Evolutionary conservation across 2,329 filamentous ascomycete genomes (phyloP), one percentile per base, ranked within the genome.

Genomic region (Ascochyta clinopodiicola): DNA sequence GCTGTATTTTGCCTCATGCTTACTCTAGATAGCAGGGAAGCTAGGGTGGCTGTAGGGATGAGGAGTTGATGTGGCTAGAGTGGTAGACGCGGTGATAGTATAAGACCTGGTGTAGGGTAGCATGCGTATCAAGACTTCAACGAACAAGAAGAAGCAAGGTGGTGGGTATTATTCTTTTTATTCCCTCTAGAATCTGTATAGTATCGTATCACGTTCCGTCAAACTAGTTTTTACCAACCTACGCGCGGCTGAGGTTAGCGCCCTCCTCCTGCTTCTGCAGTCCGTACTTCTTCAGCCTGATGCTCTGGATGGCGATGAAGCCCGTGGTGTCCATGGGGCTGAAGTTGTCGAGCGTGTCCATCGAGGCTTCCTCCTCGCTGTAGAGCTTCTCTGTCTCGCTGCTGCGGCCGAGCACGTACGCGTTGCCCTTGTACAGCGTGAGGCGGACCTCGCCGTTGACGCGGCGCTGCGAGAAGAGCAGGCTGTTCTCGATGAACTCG

Each of bases 321-420:
- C 86, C 86, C 36, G 84, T 87, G 37, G 87, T 88, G 68, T 89
- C 87, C 57, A 79, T 79, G 17, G 88, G 87, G 64, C 80, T 80
- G 72, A 90, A 90, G 76, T 86, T 84, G 63, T 84, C 86, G 62
- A 90, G 83, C 63, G 86, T 86, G 72, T 92, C 89, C 87, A 90
- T 90, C 63, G 80, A 83, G 59, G 82, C 82, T 79, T 89, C 87
- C 67, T 81, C 81, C 77, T 83, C 84, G 66, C 84, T 82, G 74
- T 90, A 90, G 57, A 90, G 79, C 80, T 89, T 89, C 81, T 88
- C 86, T 8, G 86, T 89, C 71, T 87, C 80, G 27, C 78, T 81
- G 69, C 79, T 83, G 54, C 86, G 79, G 55, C 86, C 85, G 36
- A 88, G 71, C 54, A 89, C 79, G 74, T 75, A 80, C 72, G 87